A percentile compares a stretch with the other conserved stretches of the same genome.
Evolutionary conservation across 202 grass and related monocot species (phyloP).

Genomic region (Brachypodium distachyon): DNA sequence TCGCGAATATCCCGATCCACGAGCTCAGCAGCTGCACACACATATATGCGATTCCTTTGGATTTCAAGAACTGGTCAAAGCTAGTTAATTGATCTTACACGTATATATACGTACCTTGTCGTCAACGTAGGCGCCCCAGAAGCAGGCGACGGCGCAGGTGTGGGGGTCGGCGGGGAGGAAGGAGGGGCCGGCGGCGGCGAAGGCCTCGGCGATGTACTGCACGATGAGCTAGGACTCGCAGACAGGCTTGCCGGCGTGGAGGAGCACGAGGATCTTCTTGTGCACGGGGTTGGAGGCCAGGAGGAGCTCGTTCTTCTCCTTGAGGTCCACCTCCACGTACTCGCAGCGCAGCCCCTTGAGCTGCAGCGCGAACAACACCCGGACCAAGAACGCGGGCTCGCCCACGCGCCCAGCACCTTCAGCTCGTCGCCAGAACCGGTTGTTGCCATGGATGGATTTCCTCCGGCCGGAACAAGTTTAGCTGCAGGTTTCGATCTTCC

Average conservation of each 20-base stretch:
- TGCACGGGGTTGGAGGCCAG: conserved; percentile 36
- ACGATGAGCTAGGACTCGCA: conserved; percentile 41
- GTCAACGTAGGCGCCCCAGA: neutral
- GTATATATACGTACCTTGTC: conserved; percentile 33
- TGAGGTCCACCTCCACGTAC: conserved; percentile 30
- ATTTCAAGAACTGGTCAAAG: neutral
- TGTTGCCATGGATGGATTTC: neutral
- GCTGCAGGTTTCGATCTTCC: too few species aligned
- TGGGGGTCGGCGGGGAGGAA: conserved; percentile 34
- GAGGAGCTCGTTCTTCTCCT: conserved; percentile 23
- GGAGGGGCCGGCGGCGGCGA: neutral
- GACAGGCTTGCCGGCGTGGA: conserved; percentile 20
- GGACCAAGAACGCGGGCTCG: conserved; percentile 26
- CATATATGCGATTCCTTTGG: neutral
- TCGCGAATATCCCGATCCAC: conserved; percentile 18
- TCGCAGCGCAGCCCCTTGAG: conserved; percentile 37
- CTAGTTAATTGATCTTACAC: too few species aligned
- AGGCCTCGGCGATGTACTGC: conserved; percentile 33
- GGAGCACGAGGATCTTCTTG: conserved; percentile 30
- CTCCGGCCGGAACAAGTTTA: neutral
- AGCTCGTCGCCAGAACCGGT: conserved; percentile 9
- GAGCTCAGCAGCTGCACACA: conserved; percentile 19
- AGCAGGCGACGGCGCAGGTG: conserved; percentile 32
- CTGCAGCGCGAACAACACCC: conserved; percentile 24
- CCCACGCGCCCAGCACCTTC: conserved; percentile 40